Conservation (phyloP, 768 basidiomycete genomes). For the Lyophyllum shimeji region DNA sequence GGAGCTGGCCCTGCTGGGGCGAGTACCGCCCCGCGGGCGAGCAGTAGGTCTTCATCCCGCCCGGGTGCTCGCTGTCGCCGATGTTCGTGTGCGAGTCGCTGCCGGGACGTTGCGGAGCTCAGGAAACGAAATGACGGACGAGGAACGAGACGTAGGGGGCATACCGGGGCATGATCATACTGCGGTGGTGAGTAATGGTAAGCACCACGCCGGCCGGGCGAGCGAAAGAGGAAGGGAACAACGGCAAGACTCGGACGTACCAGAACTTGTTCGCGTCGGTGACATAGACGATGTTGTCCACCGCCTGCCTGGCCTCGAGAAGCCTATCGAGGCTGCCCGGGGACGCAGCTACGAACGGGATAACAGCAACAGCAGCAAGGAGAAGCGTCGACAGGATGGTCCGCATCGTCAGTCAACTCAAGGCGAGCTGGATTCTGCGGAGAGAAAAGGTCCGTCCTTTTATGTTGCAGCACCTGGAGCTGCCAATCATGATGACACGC, state of each 20-base stretch:
- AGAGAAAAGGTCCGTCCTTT: background rate
- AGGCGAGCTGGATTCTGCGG: background rate
- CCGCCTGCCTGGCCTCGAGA: slow-evolving; percentile 28
- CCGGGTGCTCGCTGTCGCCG: slow-evolving; percentile 52
- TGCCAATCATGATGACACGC: too few species aligned
- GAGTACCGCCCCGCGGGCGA: slow-evolving; percentile 41
- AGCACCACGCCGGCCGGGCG: background rate
- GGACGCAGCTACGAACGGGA: background rate
- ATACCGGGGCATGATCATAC: slow-evolving; percentile 50
- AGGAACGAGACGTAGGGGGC: too few species aligned
- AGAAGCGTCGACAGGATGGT: background rate
- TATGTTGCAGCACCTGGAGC: background rate
- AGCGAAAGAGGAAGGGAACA: too few species aligned
- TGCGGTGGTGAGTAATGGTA: slow-evolving; percentile 7
- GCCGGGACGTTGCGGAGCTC: too few species aligned
- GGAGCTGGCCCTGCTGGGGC: slow-evolving; percentile 42
- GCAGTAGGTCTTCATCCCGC: slow-evolving; percentile 56
- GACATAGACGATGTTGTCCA: slow-evolving; percentile 53
- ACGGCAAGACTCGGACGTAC: slow-evolving; percentile 26
- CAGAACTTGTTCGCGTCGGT: slow-evolving; percentile 43
- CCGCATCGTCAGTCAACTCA: background rate
- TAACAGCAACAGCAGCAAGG: background rate
- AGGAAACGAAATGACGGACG: too few species aligned
- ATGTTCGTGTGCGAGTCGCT: slow-evolving; percentile 55
- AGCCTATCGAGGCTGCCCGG: slow-evolving; percentile 3